Evolutionary conservation across 805 yeast genomes (phyloP), one percentile per base, ranked within the genome.

Genomic region (Cyberlindnera japonica): DNA sequence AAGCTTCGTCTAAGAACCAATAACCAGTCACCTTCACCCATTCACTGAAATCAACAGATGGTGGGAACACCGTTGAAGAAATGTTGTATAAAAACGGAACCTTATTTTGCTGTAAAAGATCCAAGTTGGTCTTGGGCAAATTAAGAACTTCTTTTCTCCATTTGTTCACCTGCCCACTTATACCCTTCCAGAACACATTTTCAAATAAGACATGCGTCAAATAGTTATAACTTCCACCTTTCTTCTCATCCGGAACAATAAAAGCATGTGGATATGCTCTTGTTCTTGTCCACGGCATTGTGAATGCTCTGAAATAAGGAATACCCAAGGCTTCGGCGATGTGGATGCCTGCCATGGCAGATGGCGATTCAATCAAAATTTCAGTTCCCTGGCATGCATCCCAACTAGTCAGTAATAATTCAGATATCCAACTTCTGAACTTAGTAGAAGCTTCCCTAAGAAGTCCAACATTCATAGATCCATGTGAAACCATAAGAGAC

Each of bases 231-330:
- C 90, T 83, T 3, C 97, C 96, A 10, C 96, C 96, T 59, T 83
- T 75, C 57, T 83, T 87, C 62, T 86, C 95, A 45, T 89, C 96
- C 0, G 98, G 96, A 7, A 87, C 95, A 58, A 90, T 79, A 49
- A 91, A 89, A 0, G 98, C 97, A 68, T 91, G 97, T 1, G 97
- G 97, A 58, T 91, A 91, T 0, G 96, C 95, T 50, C 95, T 72
- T 1, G 98, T 90, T 45, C 95, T 67, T 0, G 97, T 87, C 98
- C 98, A 91, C 0, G 98, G 98, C 98, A 91, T 91, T 0, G 98
- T 91, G 58, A 91, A 91, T 0, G 97, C 97, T 53, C 97, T 71
- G 67, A 86, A 84, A 58, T 91, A 91, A 0, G 98, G 95, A 41
- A 91, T 83, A 16, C 79, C 77, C 43, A 91, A 63, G 1, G 95